Conservation (phyloP, 2,329 filamentous ascomycete genomes). For the Podosphaera leucotricha region DNA sequence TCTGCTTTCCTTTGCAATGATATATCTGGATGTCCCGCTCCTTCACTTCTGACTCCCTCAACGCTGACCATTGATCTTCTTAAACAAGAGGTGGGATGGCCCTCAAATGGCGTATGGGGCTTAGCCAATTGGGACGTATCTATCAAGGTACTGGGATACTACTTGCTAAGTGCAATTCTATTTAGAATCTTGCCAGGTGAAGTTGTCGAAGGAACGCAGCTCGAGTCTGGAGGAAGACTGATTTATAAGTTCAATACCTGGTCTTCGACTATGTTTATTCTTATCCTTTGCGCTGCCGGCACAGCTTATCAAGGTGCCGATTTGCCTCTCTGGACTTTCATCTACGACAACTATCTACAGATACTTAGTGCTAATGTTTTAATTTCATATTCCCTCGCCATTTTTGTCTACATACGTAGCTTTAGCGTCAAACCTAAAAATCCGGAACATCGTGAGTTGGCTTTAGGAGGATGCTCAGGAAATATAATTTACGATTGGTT, state of each 20-base stretch:
- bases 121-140: conserved; percentile 47
- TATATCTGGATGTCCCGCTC: conserved; percentile 69
- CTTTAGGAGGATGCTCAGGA: conserved; percentile 56
- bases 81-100: conserved; percentile 67
- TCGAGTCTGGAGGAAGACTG: conserved; percentile 47
- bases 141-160: conserved; percentile 53
- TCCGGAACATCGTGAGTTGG: conserved; percentile 49
- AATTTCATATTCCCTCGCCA: conserved; percentile 47
- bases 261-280: conserved; percentile 46
- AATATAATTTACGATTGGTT: conserved; percentile 91
- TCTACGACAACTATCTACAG: conserved; percentile 75
- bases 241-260: conserved; percentile 71
- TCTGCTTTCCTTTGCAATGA: conserved; percentile 83
- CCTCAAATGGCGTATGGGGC: conserved; percentile 41
- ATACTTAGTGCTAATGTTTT: conserved; percentile 64
- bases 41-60: conserved; percentile 50
- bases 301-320: conserved; percentile 56
- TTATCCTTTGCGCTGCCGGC: conserved; percentile 48
- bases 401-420: conserved; percentile 59
- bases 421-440: conserved; percentile 64
- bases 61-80: conserved; percentile 47
- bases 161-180: conserved; percentile 49
- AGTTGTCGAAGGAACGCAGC: conserved; percentile 43
- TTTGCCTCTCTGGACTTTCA: conserved; percentile 78
- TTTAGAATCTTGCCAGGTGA: conserved; percentile 55